Conservation (phyloP, 148 eudicot genomes). For the Cornus kousa region DNA sequence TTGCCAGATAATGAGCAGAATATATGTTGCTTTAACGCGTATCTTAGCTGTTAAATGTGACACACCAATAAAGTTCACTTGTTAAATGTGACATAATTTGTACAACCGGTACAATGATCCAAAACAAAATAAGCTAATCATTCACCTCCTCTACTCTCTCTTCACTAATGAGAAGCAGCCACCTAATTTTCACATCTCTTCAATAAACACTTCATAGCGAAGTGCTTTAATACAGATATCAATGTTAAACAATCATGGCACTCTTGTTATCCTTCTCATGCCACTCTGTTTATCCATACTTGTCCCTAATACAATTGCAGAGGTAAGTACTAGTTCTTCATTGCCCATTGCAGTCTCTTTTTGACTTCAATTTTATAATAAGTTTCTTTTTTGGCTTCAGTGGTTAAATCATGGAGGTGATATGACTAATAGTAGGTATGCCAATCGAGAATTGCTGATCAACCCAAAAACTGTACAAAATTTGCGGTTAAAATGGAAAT, state of each 20-base stretch:
- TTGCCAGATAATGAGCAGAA: not conserved
- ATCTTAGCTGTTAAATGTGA: not conserved
- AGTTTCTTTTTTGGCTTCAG: conserved; percentile 19
- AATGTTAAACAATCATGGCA: not conserved
- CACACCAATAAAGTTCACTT: too few relatives aligned
- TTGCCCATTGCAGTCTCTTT: conserved; percentile 1
- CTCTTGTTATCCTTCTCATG: not conserved
- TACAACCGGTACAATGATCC: not conserved
- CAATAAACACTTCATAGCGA: not conserved
- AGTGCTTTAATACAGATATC: not conserved
- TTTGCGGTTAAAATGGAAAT: conserved; percentile 47
- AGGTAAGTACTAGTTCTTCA: conserved; percentile 12
- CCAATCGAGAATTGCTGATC: conserved; percentile 35
- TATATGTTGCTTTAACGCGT: not conserved
- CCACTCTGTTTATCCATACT: not conserved
- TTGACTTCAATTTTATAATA: not conserved
- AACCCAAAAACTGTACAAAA: conserved; percentile 25
- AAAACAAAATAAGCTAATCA: too few relatives aligned
- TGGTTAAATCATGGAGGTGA: conserved; percentile 71
- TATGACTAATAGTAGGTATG: conserved; percentile 46
- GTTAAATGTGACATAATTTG: too few relatives aligned
- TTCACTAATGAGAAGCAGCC: not conserved
- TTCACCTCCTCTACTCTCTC: not conserved
- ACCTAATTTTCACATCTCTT: not conserved
- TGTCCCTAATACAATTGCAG: conserved; percentile 8